These are phyloP conservation scores for Lentinula sp. DNA, from an alignment of 768 basidiomycete species.

Conservation along the genomic window DNA sequence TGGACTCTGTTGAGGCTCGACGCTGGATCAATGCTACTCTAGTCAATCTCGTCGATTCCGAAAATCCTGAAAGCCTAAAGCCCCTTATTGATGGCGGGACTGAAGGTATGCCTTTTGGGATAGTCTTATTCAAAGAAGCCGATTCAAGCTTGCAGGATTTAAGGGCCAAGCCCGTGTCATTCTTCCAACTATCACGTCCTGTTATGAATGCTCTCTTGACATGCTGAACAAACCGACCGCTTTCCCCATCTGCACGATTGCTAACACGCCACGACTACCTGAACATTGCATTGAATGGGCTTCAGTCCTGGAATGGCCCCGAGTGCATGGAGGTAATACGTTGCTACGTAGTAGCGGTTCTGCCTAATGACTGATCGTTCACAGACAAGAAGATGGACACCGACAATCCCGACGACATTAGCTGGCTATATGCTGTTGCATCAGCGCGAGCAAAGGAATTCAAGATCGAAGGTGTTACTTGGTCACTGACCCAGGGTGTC, in stretches of 20 bases:
- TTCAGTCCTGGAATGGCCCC: constrained; percentile 98
- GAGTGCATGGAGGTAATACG: constrained; percentile 71
- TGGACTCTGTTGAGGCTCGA: constrained; percentile 95
- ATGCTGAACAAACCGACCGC: constrained; percentile 97
- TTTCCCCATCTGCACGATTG: constrained; percentile 98
- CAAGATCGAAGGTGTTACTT: constrained; percentile 97
- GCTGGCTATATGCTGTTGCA: constrained; percentile 85
- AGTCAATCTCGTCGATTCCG: constrained; percentile 90
- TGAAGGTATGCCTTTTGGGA: constrained; percentile 55
- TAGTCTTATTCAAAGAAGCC: too few relatives aligned
- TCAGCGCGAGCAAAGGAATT: constrained; percentile 83
- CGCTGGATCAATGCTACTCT: constrained; percentile 99
- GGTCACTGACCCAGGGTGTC: constrained; percentile 95
- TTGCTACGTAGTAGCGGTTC: background rate
- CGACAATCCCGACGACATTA: constrained; percentile 94
- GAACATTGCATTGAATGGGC: constrained; percentile 99
- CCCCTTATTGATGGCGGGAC: constrained; percentile 98
- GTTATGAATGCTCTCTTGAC: constrained; percentile 97
- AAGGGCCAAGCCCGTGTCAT: constrained; percentile 98
- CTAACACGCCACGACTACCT: constrained; percentile 95
- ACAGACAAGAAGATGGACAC: constrained; percentile 94
- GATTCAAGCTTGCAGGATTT: constrained; percentile 60
- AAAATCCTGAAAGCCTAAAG: constrained; percentile 88
- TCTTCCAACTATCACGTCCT: constrained; percentile 89
- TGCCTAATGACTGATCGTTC: background rate